Evolutionary conservation across 2,329 filamentous ascomycete genomes (phyloP), one percentile per base, ranked within the genome.

Genomic region (Trichoderma harzianum): DNA sequence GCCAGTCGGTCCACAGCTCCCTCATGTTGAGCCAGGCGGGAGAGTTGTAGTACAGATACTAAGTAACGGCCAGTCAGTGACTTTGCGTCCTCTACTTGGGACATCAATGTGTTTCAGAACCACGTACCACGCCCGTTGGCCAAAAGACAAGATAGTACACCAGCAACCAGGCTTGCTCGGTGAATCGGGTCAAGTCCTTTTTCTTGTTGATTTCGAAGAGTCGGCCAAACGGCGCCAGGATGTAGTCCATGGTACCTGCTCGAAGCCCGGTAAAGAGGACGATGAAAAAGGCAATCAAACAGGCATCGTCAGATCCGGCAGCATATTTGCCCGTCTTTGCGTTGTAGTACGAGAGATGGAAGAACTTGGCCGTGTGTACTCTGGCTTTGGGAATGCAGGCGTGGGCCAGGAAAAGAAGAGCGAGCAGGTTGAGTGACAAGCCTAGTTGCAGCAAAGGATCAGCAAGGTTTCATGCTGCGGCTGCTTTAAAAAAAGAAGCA

Each of bases 111-210:
- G 14, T 34, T 61, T 43, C 39, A 18, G 28, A n/a, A 16, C 10
- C 61, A 83, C 91, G 77, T 86, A 97, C 93, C 86, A 97, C 87
- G 76, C 96, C 96, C 73, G 95, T 84, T 14, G 90, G 86, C 92
- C 94, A 98, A 79, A 95, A 95, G 70, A 91, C 84, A 60, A 84
- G 84, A 81, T 95, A 95, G 83, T 98, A 98, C 58, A 96, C 82
- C 71, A 97, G 84, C 79, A 97, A 86, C 93, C 95, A 98, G 61
- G 91, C 93, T 83, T 99, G 96, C 84, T 99, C 96, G 74, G 94
- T 94, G 83, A 98, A 97, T 72, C 96, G 89, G 63, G 93, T 89
- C 72, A 92, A 84, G 61, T 90, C 89, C 84, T 97, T 98, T 79
- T 86, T 86, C 78, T 91, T 93, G 76, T 87, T 87, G 76, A 98